phyloP scores from a whole-genome alignment of 495 filamentous ascomycete species.

The Penicillium lividum region DNA sequence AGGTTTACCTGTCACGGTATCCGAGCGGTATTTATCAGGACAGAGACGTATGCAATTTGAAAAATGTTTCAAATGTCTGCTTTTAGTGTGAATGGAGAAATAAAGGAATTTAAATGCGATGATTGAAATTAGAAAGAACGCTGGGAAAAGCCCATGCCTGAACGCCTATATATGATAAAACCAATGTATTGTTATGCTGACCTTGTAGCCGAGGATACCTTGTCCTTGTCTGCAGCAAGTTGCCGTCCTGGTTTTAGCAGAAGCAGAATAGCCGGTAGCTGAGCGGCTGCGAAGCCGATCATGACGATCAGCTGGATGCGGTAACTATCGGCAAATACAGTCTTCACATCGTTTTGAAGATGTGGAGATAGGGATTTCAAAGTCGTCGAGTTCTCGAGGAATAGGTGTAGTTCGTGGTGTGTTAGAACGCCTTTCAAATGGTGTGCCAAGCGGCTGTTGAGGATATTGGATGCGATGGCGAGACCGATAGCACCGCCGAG shows the following conservation, averaged over 20 bases:
- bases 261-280: slow-evolving; percentile 24
- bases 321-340: slow-evolving; percentile 26
- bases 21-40: not conserved
- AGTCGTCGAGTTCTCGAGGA: slow-evolving; percentile 25
- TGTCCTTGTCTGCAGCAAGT: slow-evolving; percentile 17
- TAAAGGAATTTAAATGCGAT: not conserved
- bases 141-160: not conserved
- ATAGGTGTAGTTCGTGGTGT: slow-evolving; percentile 23
- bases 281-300: slow-evolving; percentile 35
- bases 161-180: not conserved
- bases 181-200: not conserved
- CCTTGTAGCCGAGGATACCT: not conserved
- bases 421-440: slow-evolving; percentile 24
- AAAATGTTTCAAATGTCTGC: not conserved
- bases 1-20: not conserved
- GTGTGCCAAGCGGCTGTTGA: slow-evolving; percentile 28
- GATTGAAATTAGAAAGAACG: not conserved
- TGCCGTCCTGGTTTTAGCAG: slow-evolving; percentile 23
- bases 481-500: slow-evolving; percentile 60
- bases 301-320: slow-evolving; percentile 29
- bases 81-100: not conserved
- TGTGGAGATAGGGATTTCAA: slow-evolving; percentile 14
- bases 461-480: slow-evolving; percentile 38
- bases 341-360: slow-evolving; percentile 18
- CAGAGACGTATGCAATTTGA: not conserved